phyloP scores from a whole-genome alignment of 2,329 filamentous ascomycete species.

The Knoxdaviesia capensis region DNA sequence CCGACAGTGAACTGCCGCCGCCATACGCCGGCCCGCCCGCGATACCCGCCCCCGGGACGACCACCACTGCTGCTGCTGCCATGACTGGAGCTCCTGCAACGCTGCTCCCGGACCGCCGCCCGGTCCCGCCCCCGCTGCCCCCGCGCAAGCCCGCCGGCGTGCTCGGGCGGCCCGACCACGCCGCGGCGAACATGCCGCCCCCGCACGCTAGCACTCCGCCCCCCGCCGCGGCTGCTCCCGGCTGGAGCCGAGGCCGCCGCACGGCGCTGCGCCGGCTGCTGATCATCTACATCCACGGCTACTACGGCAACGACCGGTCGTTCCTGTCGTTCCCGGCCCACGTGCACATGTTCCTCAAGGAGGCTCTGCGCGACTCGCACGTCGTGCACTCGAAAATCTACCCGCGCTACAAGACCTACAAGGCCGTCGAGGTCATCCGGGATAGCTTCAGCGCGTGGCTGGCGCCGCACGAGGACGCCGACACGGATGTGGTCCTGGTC shows the following conservation, averaged over 20 bases:
- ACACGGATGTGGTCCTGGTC: constrained; percentile 62
- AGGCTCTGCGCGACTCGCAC: constrained; percentile 50
- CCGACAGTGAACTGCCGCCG: too few species aligned
- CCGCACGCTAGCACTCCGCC: too few species aligned
- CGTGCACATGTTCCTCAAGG: constrained; percentile 54
- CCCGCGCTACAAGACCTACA: constrained; percentile 58
- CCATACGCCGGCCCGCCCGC: too few species aligned
- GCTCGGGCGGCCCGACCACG: too few species aligned
- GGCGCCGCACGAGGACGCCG: constrained; percentile 49
- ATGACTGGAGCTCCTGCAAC: too few species aligned
- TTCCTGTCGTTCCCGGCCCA: constrained; percentile 80
- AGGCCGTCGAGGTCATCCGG: constrained; percentile 49
- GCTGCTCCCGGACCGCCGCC: too few species aligned
- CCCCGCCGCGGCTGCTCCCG: too few species aligned
- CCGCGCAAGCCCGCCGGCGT: too few species aligned
- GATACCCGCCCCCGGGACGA: too few species aligned
- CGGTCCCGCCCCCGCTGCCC: too few species aligned
- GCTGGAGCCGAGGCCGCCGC: not conserved
- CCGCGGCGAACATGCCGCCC: too few species aligned
- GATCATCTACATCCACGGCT: constrained; percentile 73
- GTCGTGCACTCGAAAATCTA: constrained; percentile 75
- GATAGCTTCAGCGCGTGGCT: constrained; percentile 76
- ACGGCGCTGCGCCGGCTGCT: constrained; percentile 37
- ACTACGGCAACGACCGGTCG: constrained; percentile 72
- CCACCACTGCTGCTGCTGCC: too few species aligned